Percentiles rank a stretch among this genome's conserved stretches.
phyloP scores from a whole-genome alignment of 2,329 filamentous ascomycete genomes.

The Blastomyces percursus region DNA sequence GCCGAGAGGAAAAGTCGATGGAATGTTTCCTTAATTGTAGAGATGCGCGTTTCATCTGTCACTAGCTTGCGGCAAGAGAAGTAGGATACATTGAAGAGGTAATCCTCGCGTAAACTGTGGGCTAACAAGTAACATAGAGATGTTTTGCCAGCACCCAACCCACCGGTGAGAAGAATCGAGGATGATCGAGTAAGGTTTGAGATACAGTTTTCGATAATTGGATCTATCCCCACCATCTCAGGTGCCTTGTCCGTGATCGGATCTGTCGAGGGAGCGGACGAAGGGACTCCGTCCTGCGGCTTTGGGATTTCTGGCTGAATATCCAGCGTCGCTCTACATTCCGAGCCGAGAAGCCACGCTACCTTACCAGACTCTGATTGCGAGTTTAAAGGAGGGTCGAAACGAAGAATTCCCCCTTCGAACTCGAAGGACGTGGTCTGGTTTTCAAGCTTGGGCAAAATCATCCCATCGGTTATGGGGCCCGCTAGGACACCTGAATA shows the following conservation, averaged over 20 bases:
- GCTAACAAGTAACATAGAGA: slow-evolving; percentile 66
- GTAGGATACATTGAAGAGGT: slow-evolving; percentile 72
- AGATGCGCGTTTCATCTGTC: slow-evolving; percentile 80
- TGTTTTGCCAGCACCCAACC: slow-evolving; percentile 82
- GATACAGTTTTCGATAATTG: slow-evolving; percentile 58
- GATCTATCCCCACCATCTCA: slow-evolving; percentile 72
- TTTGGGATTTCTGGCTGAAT: slow-evolving; percentile 62
- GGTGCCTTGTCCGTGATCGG: slow-evolving; percentile 45
- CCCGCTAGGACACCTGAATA: slow-evolving; percentile 62
- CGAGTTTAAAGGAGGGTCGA: slow-evolving; percentile 49
- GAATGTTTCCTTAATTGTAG: slow-evolving; percentile 81
- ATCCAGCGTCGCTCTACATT: slow-evolving; percentile 61
- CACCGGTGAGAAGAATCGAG: slow-evolving; percentile 79
- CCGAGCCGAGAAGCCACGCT: slow-evolving; percentile 65
- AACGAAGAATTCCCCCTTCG: slow-evolving; percentile 73
- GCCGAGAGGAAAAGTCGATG: slow-evolving; percentile 76
- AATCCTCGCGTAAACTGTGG: slow-evolving; percentile 58
- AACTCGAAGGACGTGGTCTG: slow-evolving; percentile 51
- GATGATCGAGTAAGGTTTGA: slow-evolving; percentile 73
- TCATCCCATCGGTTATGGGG: slow-evolving; percentile 77
- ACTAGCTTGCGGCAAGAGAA: slow-evolving; percentile 79
- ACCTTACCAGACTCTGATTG: slow-evolving; percentile 24
- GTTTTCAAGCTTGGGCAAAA: slow-evolving; percentile 54
- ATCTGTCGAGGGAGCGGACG: slow-evolving; percentile 41
- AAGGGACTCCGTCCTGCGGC: slow-evolving; percentile 42